These are phyloP conservation scores for Ophiocordyceps polyrhachis-furcata DNA, from an alignment of 2,329 filamentous ascomycete genomes.

Conservation along the genomic window DNA sequence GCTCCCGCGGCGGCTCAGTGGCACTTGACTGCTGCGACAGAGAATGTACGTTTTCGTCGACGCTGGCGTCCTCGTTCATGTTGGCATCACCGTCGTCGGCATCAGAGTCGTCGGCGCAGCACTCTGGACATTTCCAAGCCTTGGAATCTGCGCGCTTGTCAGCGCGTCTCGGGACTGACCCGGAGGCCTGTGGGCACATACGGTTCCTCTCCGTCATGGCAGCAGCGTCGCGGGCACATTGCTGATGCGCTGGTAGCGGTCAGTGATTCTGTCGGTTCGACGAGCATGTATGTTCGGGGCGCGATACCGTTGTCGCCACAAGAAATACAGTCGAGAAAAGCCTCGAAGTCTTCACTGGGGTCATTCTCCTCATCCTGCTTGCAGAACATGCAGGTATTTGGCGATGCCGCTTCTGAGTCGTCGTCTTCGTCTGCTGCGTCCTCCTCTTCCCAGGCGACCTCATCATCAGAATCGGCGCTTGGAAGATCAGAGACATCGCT, in stretches of 20 bases:
- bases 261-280: slow-evolving; percentile 11
- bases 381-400: slow-evolving; percentile 49
- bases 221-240: slow-evolving; percentile 60
- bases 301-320: slow-evolving; percentile 71
- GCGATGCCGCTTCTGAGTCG: slow-evolving; percentile 31
- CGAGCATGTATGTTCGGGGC: slow-evolving; percentile 2
- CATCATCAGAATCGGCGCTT: slow-evolving; percentile 12
- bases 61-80: slow-evolving; percentile 7
- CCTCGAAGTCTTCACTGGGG: slow-evolving; percentile 62
- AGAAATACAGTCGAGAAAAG: slow-evolving; percentile 54
- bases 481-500: slow-evolving; percentile 26
- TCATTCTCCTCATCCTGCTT: slow-evolving; percentile 68
- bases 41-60: slow-evolving; percentile 7
- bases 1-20: slow-evolving; percentile 33
- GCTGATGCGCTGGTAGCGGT: slow-evolving; percentile 58
- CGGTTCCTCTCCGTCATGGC: slow-evolving; percentile 16
- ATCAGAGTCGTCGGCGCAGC: slow-evolving; percentile 16
- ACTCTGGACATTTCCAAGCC: slow-evolving; percentile 34
- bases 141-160: slow-evolving; percentile 17
- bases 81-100: slow-evolving; percentile 13
- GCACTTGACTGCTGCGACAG: slow-evolving; percentile 11
- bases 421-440: slow-evolving; percentile 40
- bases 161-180: slow-evolving; percentile 5
- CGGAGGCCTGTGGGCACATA: slow-evolving; percentile 5
- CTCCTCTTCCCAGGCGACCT: slow-evolving; percentile 30